These are phyloP conservation scores for Lotus japonicus DNA, from an alignment of 306 rosid species.

Conservation along the genomic window DNA sequence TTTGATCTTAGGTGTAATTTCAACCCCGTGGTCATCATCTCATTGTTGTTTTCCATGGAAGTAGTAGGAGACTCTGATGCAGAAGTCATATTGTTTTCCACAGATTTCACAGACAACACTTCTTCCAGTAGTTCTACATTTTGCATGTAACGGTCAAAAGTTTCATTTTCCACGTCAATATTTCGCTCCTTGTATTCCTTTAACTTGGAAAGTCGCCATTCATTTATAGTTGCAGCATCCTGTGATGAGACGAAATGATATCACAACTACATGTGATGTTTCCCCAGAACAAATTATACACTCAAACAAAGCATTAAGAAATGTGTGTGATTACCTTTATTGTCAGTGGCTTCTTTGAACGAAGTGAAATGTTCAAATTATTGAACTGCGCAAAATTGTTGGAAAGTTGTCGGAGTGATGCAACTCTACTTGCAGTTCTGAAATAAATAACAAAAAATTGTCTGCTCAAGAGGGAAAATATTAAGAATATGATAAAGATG, in stretches of 20 bases:
- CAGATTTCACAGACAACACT: slow-evolving; percentile 51
- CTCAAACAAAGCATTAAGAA: neutral
- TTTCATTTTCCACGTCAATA: slow-evolving; percentile 73
- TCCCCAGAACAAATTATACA: neutral
- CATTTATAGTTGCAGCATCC: slow-evolving; percentile 80
- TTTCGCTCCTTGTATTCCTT: slow-evolving; percentile 61
- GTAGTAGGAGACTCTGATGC: slow-evolving; percentile 27
- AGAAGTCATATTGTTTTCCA: slow-evolving; percentile 36
- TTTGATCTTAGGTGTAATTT: slow-evolving; percentile 60
- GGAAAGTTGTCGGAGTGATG: slow-evolving; percentile 74
- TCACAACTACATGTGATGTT: neutral
- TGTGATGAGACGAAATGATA: slow-evolving; percentile 34
- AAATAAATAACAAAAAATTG: slow-evolving; percentile 20
- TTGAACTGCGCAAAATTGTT: slow-evolving; percentile 82
- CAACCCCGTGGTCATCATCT: slow-evolving; percentile 33
- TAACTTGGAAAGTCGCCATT: slow-evolving; percentile 87
- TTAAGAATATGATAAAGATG: neutral
- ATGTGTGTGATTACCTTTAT: slow-evolving; percentile 57
- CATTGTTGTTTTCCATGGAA: slow-evolving; percentile 32
- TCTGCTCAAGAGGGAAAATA: neutral
- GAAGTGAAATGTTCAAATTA: slow-evolving; percentile 58
- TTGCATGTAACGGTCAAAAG: slow-evolving; percentile 80
- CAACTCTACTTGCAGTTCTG: slow-evolving; percentile 69
- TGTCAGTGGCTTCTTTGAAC: slow-evolving; percentile 72
- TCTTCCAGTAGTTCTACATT: slow-evolving; percentile 65